These are phyloP conservation scores for Penicillium sp. DNA, from an alignment of 2,329 filamentous ascomycete species.

Conservation along the genomic window DNA sequence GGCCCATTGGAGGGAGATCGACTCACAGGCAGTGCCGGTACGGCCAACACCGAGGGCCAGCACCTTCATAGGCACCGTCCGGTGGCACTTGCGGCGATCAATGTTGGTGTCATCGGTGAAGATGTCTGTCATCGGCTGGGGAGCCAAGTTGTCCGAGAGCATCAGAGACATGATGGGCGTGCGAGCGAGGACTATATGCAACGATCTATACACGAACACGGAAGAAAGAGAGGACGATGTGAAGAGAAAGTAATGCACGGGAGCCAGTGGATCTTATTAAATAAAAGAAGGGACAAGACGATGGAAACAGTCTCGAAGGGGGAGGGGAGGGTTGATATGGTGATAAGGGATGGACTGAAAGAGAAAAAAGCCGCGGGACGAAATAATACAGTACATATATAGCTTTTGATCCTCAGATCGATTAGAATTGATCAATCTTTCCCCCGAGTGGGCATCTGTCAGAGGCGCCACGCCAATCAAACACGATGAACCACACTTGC, in stretches of 20 bases:
- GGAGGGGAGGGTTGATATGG: constrained; percentile 18
- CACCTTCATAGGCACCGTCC: constrained; percentile 69
- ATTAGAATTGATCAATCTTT: constrained; percentile 17
- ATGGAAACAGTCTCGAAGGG: constrained; percentile 26
- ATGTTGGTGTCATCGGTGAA: constrained; percentile 66
- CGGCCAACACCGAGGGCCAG: constrained; percentile 67
- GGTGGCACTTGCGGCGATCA: constrained; percentile 62
- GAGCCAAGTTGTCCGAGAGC: constrained; percentile 38
- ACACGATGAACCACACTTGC: constrained; percentile 8
- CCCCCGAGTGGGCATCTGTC: constrained; percentile 24
- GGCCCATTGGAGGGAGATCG: background rate
- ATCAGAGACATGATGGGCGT: constrained; percentile 33
- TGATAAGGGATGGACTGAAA: constrained; percentile 19
- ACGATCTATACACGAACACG: constrained; percentile 7
- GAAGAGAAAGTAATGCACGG: constrained; percentile 9
- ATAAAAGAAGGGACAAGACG: constrained; percentile 24
- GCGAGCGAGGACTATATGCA: constrained; percentile 6
- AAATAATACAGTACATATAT: constrained; percentile 18
- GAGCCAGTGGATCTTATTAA: constrained; percentile 12
- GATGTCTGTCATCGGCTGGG: constrained; percentile 44
- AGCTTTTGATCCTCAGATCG: constrained; percentile 14
- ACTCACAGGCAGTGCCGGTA: constrained; percentile 67
- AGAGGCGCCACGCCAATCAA: constrained; percentile 17
- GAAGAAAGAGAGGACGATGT: constrained; percentile 6
- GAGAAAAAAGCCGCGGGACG: constrained; percentile 10